These are phyloP conservation scores for Aristolochia californica DNA, from an alignment of 164 flowering plant genomes.

Conservation along the genomic window DNA sequence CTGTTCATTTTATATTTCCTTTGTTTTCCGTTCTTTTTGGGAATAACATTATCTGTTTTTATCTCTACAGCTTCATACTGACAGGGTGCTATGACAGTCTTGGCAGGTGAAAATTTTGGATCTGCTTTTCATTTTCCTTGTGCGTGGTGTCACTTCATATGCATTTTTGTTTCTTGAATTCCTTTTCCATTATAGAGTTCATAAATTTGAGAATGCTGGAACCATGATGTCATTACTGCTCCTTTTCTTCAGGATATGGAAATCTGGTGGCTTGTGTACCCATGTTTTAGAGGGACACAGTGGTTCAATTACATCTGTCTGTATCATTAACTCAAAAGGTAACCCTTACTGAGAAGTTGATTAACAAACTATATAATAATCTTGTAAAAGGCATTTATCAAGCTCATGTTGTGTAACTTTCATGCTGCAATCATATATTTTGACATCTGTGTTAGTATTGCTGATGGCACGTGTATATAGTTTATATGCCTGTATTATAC, in stretches of 20 bases:
- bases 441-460: neutral
- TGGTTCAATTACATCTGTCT: constrained; percentile 61
- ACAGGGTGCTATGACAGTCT: constrained; percentile 88
- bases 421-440: too few species aligned
- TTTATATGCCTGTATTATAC: too few species aligned
- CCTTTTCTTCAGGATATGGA: constrained; percentile 59
- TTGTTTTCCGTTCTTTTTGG: neutral
- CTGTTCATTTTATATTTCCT: too few species aligned
- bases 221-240: neutral
- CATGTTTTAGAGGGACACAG: constrained; percentile 78
- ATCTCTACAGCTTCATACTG: constrained; percentile 50
- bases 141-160: neutral
- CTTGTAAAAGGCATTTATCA: too few species aligned
- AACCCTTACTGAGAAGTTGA: neutral
- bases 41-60: too few species aligned
- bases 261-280: constrained; percentile 53
- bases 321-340: constrained; percentile 55
- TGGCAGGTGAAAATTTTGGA: constrained; percentile 51
- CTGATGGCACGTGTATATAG: too few species aligned
- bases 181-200: neutral
- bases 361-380: too few species aligned
- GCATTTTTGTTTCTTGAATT: neutral
- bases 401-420: too few species aligned
- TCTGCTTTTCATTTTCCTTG: neutral
- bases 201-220: neutral